phyloP scores from a whole-genome alignment of 2,329 filamentous ascomycete species.

The Pochonia chlamydosporia region DNA sequence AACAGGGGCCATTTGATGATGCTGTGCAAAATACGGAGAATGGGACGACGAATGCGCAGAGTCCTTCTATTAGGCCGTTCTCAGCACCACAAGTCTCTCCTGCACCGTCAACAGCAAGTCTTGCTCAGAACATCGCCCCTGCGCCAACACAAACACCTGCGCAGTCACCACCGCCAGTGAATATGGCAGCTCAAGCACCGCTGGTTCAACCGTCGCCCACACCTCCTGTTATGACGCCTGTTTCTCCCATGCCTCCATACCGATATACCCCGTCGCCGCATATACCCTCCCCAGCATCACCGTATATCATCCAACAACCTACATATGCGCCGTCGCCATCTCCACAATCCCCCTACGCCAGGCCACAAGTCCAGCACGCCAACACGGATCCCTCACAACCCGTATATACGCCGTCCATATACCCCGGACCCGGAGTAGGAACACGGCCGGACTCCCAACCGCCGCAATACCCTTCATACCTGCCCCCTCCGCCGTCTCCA shows the following conservation, averaged over 20 bases:
- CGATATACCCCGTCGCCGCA: background rate
- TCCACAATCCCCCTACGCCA: conserved; percentile 7
- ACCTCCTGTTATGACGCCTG: background rate
- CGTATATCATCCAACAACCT: conserved; percentile 5
- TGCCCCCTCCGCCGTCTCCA: conserved; percentile 4
- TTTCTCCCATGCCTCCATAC: background rate
- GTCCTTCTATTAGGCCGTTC: background rate
- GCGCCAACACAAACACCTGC: background rate
- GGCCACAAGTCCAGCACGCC: conserved; percentile 9
- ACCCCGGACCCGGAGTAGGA: conserved; percentile 7
- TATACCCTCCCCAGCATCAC: background rate
- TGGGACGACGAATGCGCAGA: background rate
- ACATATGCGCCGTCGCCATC: conserved; percentile 9
- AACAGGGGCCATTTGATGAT: background rate
- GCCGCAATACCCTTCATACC: conserved; percentile 6
- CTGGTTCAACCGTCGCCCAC: background rate
- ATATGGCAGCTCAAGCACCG: background rate
- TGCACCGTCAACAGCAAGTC: background rate
- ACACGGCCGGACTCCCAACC: background rate
- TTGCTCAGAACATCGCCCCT: no score
- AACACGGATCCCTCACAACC: background rate
- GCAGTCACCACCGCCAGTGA: background rate
- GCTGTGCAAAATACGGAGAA: background rate
- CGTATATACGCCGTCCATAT: conserved; percentile 5
- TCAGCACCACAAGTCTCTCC: background rate